Base-by-base conservation (phyloP, 163 green algal species). In the Picocystis sp. region DNA sequence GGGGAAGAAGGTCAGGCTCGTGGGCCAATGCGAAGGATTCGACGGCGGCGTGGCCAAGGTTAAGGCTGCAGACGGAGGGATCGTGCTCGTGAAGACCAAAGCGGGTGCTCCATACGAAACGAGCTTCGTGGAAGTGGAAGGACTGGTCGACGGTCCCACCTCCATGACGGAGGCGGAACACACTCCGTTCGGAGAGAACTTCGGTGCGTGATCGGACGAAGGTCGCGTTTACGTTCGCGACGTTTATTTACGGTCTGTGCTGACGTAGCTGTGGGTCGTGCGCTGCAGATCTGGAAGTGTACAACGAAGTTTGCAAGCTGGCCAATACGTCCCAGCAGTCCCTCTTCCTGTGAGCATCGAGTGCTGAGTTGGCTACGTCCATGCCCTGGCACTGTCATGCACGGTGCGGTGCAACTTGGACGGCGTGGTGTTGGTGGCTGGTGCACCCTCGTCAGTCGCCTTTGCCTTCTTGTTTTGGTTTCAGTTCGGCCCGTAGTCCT, bases 1-100 rank as follows among this genome's bases (percentile, higher is more conserved):
- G n/a, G 58, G 63, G 34, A 55, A 67, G 25, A 62, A 69, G 54
- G 58, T 71, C 21, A 46, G 54, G n/a, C 29, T 67, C n/a, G 52
- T 65, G 10, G 29, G 50, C 52, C 55, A 67, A 29, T 44, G 22
- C 6, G 41, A 57, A 50, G 33, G 42, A 19, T 41, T 34, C 19
- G 52, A 60, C 22, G 53, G 44, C 6, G 21, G 22, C 19, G 51
- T 22, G 25, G 15, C 47, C 1, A 56, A 41, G 24, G 12, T 55
- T 17, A 43, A 35, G 24, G 46, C 60, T 3, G 22, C 43, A 21
- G 60, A 67, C 34, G 60, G 47, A 2, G 48, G 48, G 53, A 43
- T 22, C n/a, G 44, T 67, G n/a, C 53, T 60, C 11, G 53, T 67
- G 17, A 41, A 21, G 15, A 29, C 46, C 14, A 45, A 61, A n/a